phyloP scores from a whole-genome alignment of 371 early-diverging fungal species.

The Umbelopsis sp. region DNA sequence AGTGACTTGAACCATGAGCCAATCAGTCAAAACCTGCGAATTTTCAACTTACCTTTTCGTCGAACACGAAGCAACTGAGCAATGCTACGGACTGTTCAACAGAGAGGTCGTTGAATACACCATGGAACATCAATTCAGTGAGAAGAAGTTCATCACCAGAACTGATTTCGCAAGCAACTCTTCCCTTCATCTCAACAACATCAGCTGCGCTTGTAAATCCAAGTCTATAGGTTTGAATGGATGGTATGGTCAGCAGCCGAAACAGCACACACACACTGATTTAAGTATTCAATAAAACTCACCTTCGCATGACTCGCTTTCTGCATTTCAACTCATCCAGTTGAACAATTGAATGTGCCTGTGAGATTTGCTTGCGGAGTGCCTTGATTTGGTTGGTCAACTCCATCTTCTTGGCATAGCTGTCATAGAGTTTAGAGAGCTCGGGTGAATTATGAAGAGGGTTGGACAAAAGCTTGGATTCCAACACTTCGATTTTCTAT shows the following conservation, averaged over 20 bases:
- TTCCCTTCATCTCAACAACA: constrained; percentile 96
- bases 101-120: constrained; percentile 93
- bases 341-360: constrained; percentile 84
- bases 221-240: constrained; percentile 51
- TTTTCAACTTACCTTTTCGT: constrained; percentile 70
- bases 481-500: constrained; percentile 73
- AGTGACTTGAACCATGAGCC: not conserved
- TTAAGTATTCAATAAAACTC: not conserved
- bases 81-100: constrained; percentile 92
- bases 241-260: not conserved
- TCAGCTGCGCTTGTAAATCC: constrained; percentile 83
- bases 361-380: constrained; percentile 71
- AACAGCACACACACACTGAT: not conserved
- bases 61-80: constrained; percentile 94
- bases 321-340: constrained; percentile 92
- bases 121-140: constrained; percentile 99
- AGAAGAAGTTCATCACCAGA: constrained; percentile 97
- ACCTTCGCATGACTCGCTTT: constrained; percentile 85
- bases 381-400: constrained; percentile 59
- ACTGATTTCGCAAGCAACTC: constrained; percentile 99
- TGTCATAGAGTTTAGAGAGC: constrained; percentile 60
- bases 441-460: constrained; percentile 59
- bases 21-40: not conserved
- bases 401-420: constrained; percentile 71
- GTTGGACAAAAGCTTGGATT: constrained; percentile 64